These are phyloP conservation scores for Globisporangium spiculum DNA, from an alignment of 352 stramenopile species.

Conservation along the genomic window DNA sequence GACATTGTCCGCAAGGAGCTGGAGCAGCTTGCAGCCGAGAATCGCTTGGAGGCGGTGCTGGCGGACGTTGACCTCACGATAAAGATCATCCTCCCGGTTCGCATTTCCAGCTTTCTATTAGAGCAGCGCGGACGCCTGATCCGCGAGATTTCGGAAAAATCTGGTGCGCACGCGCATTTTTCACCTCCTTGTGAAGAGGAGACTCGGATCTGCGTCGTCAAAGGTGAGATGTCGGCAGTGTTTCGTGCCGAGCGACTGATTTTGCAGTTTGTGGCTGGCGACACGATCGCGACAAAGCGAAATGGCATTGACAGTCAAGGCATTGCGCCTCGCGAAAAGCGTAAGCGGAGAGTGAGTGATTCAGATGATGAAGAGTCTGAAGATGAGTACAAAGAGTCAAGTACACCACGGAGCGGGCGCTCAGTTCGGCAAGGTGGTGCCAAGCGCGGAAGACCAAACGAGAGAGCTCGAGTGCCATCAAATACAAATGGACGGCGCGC, in stretches of 20 bases:
- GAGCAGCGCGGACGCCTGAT: constrained; percentile 46
- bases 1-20: constrained; percentile 24
- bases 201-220: constrained; percentile 49
- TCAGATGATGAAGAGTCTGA: constrained; percentile 19
- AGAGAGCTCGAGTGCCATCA: neutral
- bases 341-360: constrained; percentile 39
- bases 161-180: constrained; percentile 47
- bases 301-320: neutral
- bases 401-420: neutral
- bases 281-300: constrained; percentile 47
- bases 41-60: constrained; percentile 8
- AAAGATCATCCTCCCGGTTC: constrained; percentile 43
- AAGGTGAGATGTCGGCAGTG: constrained; percentile 44
- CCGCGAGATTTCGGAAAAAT: constrained; percentile 51
- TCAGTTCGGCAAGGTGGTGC: neutral
- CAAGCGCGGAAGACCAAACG: neutral
- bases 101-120: constrained; percentile 48
- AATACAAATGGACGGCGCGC: neutral
- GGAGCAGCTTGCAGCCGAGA: constrained; percentile 29
- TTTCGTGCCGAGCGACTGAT: constrained; percentile 55
- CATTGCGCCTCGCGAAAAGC: constrained; percentile 11
- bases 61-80: constrained; percentile 32
- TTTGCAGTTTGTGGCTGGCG: constrained; percentile 56
- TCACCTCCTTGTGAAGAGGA: constrained; percentile 36
- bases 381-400: neutral